Evolutionary conservation across 495 filamentous ascomycete species (phyloP).

Genomic region (Cercophora scortea): DNA sequence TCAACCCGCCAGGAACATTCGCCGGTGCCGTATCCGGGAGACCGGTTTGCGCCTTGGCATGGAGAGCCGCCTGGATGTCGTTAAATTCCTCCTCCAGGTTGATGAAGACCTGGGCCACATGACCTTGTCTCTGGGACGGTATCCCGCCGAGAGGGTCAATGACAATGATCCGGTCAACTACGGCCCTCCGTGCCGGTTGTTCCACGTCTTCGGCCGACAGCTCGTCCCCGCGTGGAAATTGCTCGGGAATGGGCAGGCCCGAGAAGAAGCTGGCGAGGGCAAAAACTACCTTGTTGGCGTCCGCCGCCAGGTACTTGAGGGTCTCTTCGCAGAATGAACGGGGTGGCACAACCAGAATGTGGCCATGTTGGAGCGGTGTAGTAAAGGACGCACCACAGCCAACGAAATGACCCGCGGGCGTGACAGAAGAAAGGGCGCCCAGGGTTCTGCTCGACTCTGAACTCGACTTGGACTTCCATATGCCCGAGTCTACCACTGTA

Average conservation of each 20-base stretch:
- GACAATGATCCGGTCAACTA: slow-evolving; percentile 79
- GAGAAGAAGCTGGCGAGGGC: slow-evolving; percentile 67
- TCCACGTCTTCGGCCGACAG: slow-evolving; percentile 21
- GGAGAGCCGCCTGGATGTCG: slow-evolving; percentile 55
- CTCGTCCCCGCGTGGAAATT: not conserved
- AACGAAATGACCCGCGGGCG: slow-evolving; percentile 26
- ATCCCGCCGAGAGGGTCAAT: slow-evolving; percentile 86
- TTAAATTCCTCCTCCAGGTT: slow-evolving; percentile 89
- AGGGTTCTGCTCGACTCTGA: slow-evolving; percentile 5
- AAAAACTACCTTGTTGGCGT: slow-evolving; percentile 60
- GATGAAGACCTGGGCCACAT: slow-evolving; percentile 78
- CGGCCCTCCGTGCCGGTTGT: slow-evolving; percentile 43
- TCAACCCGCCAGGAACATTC: not conserved
- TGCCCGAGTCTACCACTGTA: slow-evolving; percentile 57
- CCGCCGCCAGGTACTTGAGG: slow-evolving; percentile 45
- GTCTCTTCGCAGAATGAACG: slow-evolving; percentile 58
- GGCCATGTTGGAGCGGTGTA: slow-evolving; percentile 61
- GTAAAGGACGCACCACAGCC: slow-evolving; percentile 51
- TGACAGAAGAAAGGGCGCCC: not conserved
- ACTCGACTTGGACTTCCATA: slow-evolving; percentile 23
- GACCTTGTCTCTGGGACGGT: slow-evolving; percentile 57
- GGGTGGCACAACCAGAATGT: slow-evolving; percentile 70
- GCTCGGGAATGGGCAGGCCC: slow-evolving; percentile 38
- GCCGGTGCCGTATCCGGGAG: not conserved
- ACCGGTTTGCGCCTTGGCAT: not conserved